phyloP scores from a whole-genome alignment of 176 grass and related monocot genomes.

The Chrysopogon serrulatus region DNA sequence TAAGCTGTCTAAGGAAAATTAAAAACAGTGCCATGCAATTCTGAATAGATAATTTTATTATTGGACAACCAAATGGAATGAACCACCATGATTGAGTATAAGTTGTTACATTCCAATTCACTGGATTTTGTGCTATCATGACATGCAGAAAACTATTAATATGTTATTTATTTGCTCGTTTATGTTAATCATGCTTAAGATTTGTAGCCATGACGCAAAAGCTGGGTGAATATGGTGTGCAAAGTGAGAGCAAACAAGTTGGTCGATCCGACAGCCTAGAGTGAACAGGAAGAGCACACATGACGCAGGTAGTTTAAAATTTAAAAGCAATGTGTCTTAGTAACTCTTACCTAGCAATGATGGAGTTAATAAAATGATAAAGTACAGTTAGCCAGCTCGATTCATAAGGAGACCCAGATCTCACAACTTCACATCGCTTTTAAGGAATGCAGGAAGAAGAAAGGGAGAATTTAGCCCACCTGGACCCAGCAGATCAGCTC shows the following conservation, averaged over 20 bases:
- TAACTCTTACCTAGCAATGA: slow-evolving; percentile 3
- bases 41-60: background rate
- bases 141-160: background rate
- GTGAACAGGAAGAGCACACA: slow-evolving; percentile 34
- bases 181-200: background rate
- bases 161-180: background rate
- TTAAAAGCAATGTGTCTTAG: slow-evolving; percentile 12
- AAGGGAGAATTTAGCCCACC: slow-evolving; percentile 44
- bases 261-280: slow-evolving; percentile 43
- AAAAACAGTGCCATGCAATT: background rate
- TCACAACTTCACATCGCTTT: slow-evolving; percentile 48
- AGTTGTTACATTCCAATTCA: background rate
- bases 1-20: background rate
- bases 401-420: slow-evolving; percentile 36
- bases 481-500: slow-evolving; percentile 55
- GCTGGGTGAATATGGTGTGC: background rate
- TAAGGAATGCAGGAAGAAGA: slow-evolving; percentile 45
- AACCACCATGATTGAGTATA: background rate
- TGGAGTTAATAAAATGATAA: slow-evolving; percentile 31
- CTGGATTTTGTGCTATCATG: background rate
- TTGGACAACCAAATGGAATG: background rate
- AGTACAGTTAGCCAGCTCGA: slow-evolving; percentile 39
- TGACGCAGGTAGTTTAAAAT: slow-evolving; percentile 32
- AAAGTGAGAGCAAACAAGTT: slow-evolving; percentile 20
- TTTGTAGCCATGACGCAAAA: slow-evolving; percentile 13